Conservation (phyloP, 352 stramenopile species). For the Phytophthora rubi region DNA sequence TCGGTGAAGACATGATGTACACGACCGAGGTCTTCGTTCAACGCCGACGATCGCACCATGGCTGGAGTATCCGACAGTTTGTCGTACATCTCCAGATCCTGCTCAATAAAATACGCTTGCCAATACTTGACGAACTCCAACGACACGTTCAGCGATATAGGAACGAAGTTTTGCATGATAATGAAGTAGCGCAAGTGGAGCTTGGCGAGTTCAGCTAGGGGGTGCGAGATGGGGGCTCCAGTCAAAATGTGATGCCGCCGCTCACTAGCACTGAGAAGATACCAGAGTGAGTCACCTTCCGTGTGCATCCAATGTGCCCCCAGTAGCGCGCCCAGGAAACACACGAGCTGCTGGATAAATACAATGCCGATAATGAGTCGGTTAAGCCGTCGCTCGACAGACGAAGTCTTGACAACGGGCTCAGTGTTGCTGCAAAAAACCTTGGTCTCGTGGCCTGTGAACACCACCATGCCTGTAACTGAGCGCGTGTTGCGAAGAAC, state of each 20-base stretch:
- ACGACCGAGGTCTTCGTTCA: conserved; percentile 94
- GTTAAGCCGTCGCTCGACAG: conserved; percentile 77
- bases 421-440: conserved; percentile 86
- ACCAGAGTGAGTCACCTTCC: conserved; percentile 72
- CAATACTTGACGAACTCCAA: conserved; percentile 97
- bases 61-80: conserved; percentile 87
- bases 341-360: conserved; percentile 79
- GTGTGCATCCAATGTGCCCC: conserved; percentile 74
- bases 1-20: conserved; percentile 94
- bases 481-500: conserved; percentile 88
- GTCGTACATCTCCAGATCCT: conserved; percentile 93
- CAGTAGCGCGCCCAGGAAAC: conserved; percentile 65
- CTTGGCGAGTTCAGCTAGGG: conserved; percentile 69
- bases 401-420: conserved; percentile 79
- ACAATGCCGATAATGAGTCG: conserved; percentile 76
- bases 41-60: conserved; percentile 76
- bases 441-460: conserved; percentile 89
- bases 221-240: conserved; percentile 37
- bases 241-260: conserved; percentile 20
- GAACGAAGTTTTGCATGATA: conserved; percentile 98
- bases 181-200: conserved; percentile 95
- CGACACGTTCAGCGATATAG: conserved; percentile 98
- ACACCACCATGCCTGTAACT: conserved; percentile 87
- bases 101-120: conserved; percentile 95
- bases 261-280: conserved; percentile 46